Percentiles rank a stretch among this genome's conserved stretches.
Evolutionary conservation across 2,329 filamentous ascomycete genomes (phyloP).

Genomic region (Colletotrichum australisinense): DNA sequence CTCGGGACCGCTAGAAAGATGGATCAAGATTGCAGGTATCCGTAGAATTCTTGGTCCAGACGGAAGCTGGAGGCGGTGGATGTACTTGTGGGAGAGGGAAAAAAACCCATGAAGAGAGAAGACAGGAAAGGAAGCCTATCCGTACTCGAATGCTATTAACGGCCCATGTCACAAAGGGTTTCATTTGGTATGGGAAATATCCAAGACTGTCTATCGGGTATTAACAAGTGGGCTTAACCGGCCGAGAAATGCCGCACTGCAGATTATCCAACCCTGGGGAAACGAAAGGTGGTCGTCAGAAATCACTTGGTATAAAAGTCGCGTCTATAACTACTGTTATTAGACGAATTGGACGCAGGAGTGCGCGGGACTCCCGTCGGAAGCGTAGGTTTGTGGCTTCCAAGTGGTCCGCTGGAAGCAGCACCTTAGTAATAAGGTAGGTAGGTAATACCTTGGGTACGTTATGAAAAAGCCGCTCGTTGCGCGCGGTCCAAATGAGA

Average conservation of each 20-base stretch:
- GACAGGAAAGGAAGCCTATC: background rate
- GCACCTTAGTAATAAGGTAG: too few relatives aligned
- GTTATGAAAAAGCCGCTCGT: background rate
- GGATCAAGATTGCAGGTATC: background rate
- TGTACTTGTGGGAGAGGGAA: background rate
- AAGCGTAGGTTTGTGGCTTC: background rate
- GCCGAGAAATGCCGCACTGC: conserved; percentile 5
- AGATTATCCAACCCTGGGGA: background rate
- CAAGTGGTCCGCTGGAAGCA: background rate
- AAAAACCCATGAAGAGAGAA: background rate
- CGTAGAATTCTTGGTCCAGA: background rate
- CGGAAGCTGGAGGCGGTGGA: background rate
- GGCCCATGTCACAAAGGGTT: too few relatives aligned
- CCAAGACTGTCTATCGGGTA: background rate
- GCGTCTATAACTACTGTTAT: background rate
- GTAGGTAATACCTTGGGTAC: too few relatives aligned
- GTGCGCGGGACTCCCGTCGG: too few relatives aligned
- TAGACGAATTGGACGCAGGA: background rate
- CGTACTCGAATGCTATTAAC: background rate
- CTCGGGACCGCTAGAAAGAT: background rate
- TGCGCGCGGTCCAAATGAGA: background rate
- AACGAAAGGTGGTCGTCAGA: background rate
- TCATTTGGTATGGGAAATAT: background rate
- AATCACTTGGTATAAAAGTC: background rate
- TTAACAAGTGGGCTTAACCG: background rate